phyloP scores from a whole-genome alignment of 441 rosid genomes.

The Pelargonium australe region DNA sequence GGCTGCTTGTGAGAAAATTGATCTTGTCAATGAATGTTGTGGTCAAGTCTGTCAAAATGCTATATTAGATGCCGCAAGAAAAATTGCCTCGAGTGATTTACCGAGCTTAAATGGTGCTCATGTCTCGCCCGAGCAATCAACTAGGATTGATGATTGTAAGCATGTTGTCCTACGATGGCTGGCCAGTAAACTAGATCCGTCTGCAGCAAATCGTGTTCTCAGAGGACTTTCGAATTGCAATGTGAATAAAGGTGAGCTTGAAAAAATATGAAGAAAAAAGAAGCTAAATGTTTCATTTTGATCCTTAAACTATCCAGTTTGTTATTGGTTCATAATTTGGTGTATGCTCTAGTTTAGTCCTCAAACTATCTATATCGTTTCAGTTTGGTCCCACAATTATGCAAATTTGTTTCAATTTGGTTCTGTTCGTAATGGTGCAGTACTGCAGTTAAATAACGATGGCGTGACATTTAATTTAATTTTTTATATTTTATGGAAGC shows the following conservation, averaged over 20 bases:
- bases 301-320: background rate
- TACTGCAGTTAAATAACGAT: too few species aligned
- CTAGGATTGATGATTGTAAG: slow-evolving; percentile 25
- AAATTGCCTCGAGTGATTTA: slow-evolving; percentile 24
- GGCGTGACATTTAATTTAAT: too few species aligned
- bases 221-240: slow-evolving; percentile 37
- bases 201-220: slow-evolving; percentile 26
- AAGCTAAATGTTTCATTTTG: background rate
- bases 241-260: slow-evolving; percentile 26
- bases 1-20: slow-evolving; percentile 34
- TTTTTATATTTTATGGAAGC: too few species aligned
- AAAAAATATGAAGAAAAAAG: background rate
- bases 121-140: slow-evolving; percentile 21
- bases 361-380: too few species aligned
- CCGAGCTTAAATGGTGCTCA: slow-evolving; percentile 12
- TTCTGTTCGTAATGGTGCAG: too few species aligned
- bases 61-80: slow-evolving; percentile 26
- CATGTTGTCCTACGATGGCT: slow-evolving; percentile 32
- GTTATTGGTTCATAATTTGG: too few species aligned
- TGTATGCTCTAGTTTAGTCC: too few species aligned
- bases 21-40: slow-evolving; percentile 35
- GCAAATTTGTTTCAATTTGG: too few species aligned
- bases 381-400: too few species aligned
- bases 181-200: slow-evolving; percentile 28
- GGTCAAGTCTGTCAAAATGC: slow-evolving; percentile 33